Percentiles rank a stretch among this genome's conserved stretches.
These are phyloP conservation scores for Gossypium sturtianum DNA, from an alignment of 345 rosid genomes.

Conservation along the genomic window DNA sequence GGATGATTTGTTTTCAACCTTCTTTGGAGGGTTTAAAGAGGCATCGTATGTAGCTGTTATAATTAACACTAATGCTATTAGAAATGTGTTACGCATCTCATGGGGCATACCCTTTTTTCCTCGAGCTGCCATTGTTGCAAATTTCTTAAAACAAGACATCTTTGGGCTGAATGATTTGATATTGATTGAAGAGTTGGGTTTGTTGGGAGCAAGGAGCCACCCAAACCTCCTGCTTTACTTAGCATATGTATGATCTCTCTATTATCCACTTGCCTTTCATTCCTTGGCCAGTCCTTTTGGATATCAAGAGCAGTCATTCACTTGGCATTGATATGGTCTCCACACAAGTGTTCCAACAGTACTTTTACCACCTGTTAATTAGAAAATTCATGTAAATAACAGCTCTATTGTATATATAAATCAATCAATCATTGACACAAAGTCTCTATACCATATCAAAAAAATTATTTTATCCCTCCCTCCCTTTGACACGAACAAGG, in stretches of 20 bases:
- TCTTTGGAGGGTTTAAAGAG: not conserved
- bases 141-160: not conserved
- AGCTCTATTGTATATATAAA: not conserved
- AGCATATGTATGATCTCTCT: not conserved
- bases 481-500: conserved; percentile 9
- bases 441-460: no score
- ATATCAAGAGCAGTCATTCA: not conserved
- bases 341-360: no score
- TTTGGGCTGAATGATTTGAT: no score
- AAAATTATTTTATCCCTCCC: conserved; percentile 10
- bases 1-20: not conserved
- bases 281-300: not conserved
- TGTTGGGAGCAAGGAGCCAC: not conserved
- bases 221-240: not conserved
- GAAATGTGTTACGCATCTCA: not conserved
- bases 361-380: no score
- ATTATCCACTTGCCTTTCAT: not conserved
- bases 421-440: no score
- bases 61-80: not conserved
- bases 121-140: not conserved
- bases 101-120: not conserved
- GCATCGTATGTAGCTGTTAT: not conserved
- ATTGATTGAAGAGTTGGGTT: no score
- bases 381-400: no score
- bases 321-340: not conserved